Evolutionary conservation across 1,284 basidiomycete genomes (phyloP), one percentile per base, ranked within the genome.

Genomic region (Dichomitus squalens): DNA sequence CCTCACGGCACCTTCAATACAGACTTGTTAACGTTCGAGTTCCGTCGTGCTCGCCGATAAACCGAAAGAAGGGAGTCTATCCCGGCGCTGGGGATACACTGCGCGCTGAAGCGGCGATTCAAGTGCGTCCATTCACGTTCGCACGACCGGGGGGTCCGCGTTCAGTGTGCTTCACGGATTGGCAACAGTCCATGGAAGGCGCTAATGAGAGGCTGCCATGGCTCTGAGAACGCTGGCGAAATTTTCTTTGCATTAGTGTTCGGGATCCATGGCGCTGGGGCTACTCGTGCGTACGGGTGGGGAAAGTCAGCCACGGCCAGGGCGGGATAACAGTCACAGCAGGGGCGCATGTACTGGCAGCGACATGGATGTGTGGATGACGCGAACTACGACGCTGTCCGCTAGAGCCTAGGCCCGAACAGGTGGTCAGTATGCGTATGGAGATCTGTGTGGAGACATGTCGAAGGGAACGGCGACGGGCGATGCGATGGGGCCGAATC

Each of bases 161-260:
- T 44, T 44, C 41, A 44, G 21, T 27, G 40, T 41, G 4, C 23
- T 16, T 43, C 21, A 14, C 5, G 11, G 41, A 27, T 29, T 27
- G 41, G 41, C 41, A 27, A 29, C 34, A 18, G 46, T 53, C 43
- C 34, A 47, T 47, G 23, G 34, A 36, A 53, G n/a, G 20, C 40
- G n/a, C 16, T 14, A 23, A 25, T n/a, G 33, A 25, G 23, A 27
- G 31, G 31, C 52, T 36, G 43, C 27, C 18, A 20, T 25, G 20
- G 35, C 25, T n/a, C 25, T 36, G 40, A 23, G 43, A 39, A 35
- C 16, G 20, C n/a, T 14, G 7, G 34, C 43, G 52, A 38, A 53
- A 33, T 31, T 38, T 47, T 14, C 23, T 48, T 35, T 54, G 46
- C 29, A 48, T 54, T 54, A 49, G 36, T 35, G 52, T 54, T 54